Evolutionary conservation across 176 grass and related monocot genomes (phyloP).

Genomic region (Hordeum vulgare): MorexV3_pseudomolecules_assembly NC_058519.1:2860613-2861112

Average conservation of each 20-base stretch:
- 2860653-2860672: not conserved
- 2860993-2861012: not conserved
- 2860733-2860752: not conserved
- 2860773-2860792: not conserved
- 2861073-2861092: not conserved
- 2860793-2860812: slow-evolving; percentile 69
- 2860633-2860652: slow-evolving; percentile 11
- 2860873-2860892: slow-evolving; percentile 92
- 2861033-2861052: not conserved
- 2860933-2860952: not conserved
- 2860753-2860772: not conserved
- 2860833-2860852: slow-evolving; percentile 87
- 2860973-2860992: not conserved
- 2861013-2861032: not conserved
- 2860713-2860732: not conserved
- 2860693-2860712: slow-evolving; percentile 32
- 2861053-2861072: not conserved
- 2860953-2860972: not conserved
- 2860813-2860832: slow-evolving; percentile 53
- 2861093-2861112: not conserved
- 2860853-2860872: slow-evolving; percentile 94
- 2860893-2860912: slow-evolving; percentile 93
- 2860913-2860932: slow-evolving; percentile 51
- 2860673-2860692: slow-evolving; percentile 12
- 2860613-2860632: not conserved